A percentile compares a stretch with the other conserved stretches of the same genome.
Evolutionary conservation across 495 filamentous ascomycete genomes (phyloP).

Genomic region (Xylaria flabelliformis): DNA sequence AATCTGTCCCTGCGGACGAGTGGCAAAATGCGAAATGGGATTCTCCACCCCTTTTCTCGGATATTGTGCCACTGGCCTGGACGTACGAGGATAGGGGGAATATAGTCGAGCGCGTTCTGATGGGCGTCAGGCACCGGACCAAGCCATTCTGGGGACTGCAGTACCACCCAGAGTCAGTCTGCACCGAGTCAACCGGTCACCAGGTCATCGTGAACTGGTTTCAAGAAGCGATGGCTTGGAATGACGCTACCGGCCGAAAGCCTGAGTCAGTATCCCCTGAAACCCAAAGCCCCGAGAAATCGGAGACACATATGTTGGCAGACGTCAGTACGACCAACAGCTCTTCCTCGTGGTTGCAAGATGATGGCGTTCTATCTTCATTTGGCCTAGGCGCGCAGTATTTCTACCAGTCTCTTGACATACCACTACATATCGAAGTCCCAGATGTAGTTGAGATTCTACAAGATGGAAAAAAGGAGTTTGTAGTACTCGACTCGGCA

Average conservation of each 20-base stretch:
- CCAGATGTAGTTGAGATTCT: slow-evolving; percentile 58
- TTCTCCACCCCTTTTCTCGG: slow-evolving; percentile 34
- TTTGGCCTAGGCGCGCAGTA: slow-evolving; percentile 39
- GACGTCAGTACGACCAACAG: background rate
- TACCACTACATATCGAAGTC: slow-evolving; percentile 47
- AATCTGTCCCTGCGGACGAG: slow-evolving; percentile 35
- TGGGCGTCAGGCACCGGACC: slow-evolving; percentile 71
- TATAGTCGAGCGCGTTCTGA: slow-evolving; percentile 67
- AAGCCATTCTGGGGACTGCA: slow-evolving; percentile 92
- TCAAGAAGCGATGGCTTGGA: slow-evolving; percentile 62
- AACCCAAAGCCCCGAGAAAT: background rate
- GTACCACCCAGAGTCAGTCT: slow-evolving; percentile 94
- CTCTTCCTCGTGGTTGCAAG: slow-evolving; percentile 16
- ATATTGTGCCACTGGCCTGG: slow-evolving; percentile 73
- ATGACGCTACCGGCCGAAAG: slow-evolving; percentile 36
- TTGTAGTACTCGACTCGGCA: slow-evolving; percentile 63
- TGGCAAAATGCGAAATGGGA: slow-evolving; percentile 47
- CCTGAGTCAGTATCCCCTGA: slow-evolving; percentile 14
- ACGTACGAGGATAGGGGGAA: slow-evolving; percentile 54
- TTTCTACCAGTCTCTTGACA: slow-evolving; percentile 37
- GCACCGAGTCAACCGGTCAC: slow-evolving; percentile 73
- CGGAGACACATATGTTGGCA: background rate
- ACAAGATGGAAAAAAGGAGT: slow-evolving; percentile 45
- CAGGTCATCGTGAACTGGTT: slow-evolving; percentile 82
- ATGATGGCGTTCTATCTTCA: slow-evolving; percentile 29